phyloP scores from a whole-genome alignment of 2,329 filamentous ascomycete species.

The Penicillium rolfsii region DNA sequence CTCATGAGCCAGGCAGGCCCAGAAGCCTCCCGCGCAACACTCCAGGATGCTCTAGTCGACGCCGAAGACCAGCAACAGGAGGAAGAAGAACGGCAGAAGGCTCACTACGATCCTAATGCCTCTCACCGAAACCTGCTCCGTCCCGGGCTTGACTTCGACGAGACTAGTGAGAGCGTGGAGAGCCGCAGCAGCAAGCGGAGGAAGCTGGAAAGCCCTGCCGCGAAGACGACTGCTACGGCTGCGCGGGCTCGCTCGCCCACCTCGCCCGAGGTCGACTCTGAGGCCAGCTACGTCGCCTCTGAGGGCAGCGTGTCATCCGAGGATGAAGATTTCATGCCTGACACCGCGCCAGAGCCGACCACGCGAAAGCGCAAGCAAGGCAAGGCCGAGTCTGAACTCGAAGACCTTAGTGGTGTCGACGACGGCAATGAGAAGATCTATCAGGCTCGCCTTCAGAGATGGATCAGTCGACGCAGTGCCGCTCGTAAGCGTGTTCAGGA shows the following conservation, averaged over 20 bases:
- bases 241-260: neutral
- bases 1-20: slow-evolving; percentile 67
- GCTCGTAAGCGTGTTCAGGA: slow-evolving; percentile 56
- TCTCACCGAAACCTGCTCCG: slow-evolving; percentile 75
- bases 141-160: slow-evolving; percentile 68
- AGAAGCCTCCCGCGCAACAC: slow-evolving; percentile 65
- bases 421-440: slow-evolving; percentile 88
- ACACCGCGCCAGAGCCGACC: slow-evolving; percentile 30
- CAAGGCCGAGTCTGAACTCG: slow-evolving; percentile 47
- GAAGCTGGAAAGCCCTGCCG: slow-evolving; percentile 31
- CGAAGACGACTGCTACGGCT: neutral
- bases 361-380: slow-evolving; percentile 27
- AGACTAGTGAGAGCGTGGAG: slow-evolving; percentile 40
- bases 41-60: slow-evolving; percentile 78
- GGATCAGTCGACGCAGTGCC: slow-evolving; percentile 67
- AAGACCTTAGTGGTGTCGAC: slow-evolving; percentile 70
- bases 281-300: slow-evolving; percentile 39
- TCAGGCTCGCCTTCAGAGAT: slow-evolving; percentile 72
- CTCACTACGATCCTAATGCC: slow-evolving; percentile 48
- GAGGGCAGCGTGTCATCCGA: slow-evolving; percentile 36
- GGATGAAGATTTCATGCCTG: slow-evolving; percentile 42
- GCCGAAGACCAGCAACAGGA: slow-evolving; percentile 71
- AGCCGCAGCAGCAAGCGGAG: slow-evolving; percentile 38
- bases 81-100: slow-evolving; percentile 51
- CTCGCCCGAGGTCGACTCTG: slow-evolving; percentile 34